Evolutionary conservation across 257 asterid genomes (phyloP).

Genomic region (Solanum sejunctum): DNA sequence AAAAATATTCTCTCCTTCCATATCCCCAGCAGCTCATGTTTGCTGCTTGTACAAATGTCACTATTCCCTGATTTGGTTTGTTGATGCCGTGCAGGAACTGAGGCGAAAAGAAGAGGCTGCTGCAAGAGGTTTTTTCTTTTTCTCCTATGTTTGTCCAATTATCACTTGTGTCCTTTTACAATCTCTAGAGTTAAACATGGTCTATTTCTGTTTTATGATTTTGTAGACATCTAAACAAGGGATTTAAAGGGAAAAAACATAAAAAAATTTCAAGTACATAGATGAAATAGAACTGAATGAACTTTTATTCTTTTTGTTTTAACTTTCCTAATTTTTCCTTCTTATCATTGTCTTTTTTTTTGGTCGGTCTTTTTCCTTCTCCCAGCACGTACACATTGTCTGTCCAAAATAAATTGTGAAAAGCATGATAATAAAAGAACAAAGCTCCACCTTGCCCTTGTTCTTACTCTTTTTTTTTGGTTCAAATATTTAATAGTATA

Average conservation of each 20-base stretch:
- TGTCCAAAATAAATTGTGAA: background rate
- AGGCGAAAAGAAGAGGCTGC: conserved; percentile 33
- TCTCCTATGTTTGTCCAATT: background rate
- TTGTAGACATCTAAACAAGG: background rate
- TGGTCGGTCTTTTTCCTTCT: background rate
- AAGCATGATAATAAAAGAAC: background rate
- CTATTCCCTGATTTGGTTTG: background rate
- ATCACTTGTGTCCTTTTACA: background rate
- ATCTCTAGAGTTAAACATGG: background rate
- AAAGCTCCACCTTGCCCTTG: background rate
- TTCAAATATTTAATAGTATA: background rate
- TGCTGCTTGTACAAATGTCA: background rate
- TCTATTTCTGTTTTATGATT: background rate
- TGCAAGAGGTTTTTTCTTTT: conserved; percentile 49
- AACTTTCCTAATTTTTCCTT: background rate
- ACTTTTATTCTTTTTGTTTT: background rate
- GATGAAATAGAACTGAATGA: background rate
- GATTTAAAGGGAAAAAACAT: background rate
- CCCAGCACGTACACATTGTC: background rate
- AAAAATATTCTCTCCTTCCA: background rate
- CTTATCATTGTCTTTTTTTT: background rate
- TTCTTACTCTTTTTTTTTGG: background rate
- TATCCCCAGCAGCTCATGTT: background rate
- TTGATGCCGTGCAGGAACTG: background rate
- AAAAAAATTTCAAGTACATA: background rate